Percentiles rank a stretch among this genome's conserved stretches.
phyloP scores from a whole-genome alignment of 108 stramenopile species.

The Discostella stelligeroides region DNA sequence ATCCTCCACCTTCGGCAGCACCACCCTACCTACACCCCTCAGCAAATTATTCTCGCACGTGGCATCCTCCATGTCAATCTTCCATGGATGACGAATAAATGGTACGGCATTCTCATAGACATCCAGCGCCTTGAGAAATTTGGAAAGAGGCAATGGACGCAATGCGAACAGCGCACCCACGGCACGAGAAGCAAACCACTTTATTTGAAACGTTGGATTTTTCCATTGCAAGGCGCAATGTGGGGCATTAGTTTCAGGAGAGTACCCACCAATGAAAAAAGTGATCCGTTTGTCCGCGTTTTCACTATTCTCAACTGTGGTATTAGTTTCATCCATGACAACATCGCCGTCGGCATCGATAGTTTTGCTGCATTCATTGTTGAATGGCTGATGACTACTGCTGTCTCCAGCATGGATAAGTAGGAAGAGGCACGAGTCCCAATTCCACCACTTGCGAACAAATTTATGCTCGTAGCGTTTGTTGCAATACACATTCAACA shows the following conservation, averaged over 20 bases:
- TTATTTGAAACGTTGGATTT: slow-evolving; percentile 48
- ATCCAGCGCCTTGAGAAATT: slow-evolving; percentile 48
- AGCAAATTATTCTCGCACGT: slow-evolving; percentile 38
- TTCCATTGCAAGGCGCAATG: slow-evolving; percentile 39
- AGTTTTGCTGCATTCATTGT: not conserved
- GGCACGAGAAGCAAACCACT: slow-evolving; percentile 72
- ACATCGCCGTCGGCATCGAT: slow-evolving; percentile 45
- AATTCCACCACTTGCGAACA: slow-evolving; percentile 68
- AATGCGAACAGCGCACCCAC: slow-evolving; percentile 63
- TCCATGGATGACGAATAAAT: slow-evolving; percentile 81
- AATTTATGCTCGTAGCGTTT: slow-evolving; percentile 46
- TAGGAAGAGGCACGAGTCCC: slow-evolving; percentile 67
- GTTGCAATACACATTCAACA: slow-evolving; percentile 39
- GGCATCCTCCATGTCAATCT: slow-evolving; percentile 67
- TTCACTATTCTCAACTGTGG: not conserved
- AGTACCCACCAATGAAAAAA: slow-evolving; percentile 51
- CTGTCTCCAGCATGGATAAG: slow-evolving; percentile 34
- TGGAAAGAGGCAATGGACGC: slow-evolving; percentile 47
- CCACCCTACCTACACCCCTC: slow-evolving; percentile 32
- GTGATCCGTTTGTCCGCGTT: slow-evolving; percentile 18
- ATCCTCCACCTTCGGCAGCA: slow-evolving; percentile 23
- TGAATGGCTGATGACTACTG: not conserved
- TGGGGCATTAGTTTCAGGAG: slow-evolving; percentile 49
- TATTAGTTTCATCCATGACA: slow-evolving; percentile 27
- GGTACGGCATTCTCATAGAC: slow-evolving; percentile 64